Evolutionary conservation across 2,329 filamentous ascomycete genomes (phyloP).

Genomic region (Rhynchosporium agropyri): DNA sequence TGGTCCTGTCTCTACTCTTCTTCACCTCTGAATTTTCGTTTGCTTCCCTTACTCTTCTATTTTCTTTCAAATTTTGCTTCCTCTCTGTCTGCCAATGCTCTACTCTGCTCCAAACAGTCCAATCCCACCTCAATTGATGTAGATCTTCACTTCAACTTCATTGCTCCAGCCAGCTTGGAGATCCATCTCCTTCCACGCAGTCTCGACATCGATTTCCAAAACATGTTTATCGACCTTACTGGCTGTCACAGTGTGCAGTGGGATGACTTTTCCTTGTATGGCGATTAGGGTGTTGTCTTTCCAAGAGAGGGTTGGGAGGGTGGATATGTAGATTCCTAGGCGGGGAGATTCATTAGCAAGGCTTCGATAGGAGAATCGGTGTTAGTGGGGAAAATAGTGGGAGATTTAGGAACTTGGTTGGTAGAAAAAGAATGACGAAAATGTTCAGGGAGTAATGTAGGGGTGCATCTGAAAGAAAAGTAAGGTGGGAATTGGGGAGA

Average conservation of each 20-base stretch:
- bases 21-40: no score
- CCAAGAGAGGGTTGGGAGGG: conserved; percentile 62
- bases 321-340: conserved; percentile 75
- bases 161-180: conserved; percentile 77
- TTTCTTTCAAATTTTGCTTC: no score
- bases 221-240: conserved; percentile 58
- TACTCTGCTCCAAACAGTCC: background rate
- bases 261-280: conserved; percentile 72
- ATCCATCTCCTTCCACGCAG: conserved; percentile 76
- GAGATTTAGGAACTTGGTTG: background rate
- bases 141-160: conserved; percentile 65
- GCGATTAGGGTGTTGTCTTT: conserved; percentile 71
- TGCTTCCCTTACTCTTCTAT: no score
- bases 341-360: background rate
- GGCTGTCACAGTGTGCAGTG: conserved; percentile 64
- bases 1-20: no score
- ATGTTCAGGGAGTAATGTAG: no score
- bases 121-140: conserved; percentile 27
- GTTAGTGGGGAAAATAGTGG: background rate
- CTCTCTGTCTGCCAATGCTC: no score
- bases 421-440: no score
- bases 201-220: conserved; percentile 74
- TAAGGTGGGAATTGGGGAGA: background rate
- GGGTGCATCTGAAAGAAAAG: no score
- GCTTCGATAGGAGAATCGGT: conserved; percentile 18